phyloP scores from a whole-genome alignment of 768 basidiomycete genomes.

The Mycena albidolilacea region DNA sequence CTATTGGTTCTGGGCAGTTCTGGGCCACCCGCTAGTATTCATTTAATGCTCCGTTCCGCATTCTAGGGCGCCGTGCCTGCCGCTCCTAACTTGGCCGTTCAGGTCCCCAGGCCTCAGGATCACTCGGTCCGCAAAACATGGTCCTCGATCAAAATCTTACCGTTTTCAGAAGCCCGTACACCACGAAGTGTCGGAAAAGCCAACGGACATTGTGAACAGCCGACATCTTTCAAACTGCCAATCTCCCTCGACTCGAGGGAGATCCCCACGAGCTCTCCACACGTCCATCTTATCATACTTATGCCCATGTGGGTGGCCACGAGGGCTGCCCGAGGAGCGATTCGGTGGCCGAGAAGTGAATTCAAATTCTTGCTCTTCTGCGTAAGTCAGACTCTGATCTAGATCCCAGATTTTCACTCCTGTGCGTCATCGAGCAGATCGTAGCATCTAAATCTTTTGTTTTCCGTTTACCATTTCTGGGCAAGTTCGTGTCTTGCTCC shows the following conservation, averaged over 20 bases:
- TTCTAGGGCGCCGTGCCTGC: background rate
- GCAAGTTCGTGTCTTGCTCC: background rate
- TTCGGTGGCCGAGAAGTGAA: background rate
- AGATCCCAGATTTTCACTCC: background rate
- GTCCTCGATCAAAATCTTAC: slow-evolving; percentile 30
- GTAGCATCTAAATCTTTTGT: background rate
- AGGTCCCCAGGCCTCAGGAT: background rate
- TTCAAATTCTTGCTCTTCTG: background rate
- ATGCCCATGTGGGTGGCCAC: slow-evolving; percentile 7
- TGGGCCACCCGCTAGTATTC: background rate
- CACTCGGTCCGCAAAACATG: slow-evolving; percentile 24
- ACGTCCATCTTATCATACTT: background rate
- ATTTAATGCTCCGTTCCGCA: background rate
- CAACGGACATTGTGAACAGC: slow-evolving; percentile 2
- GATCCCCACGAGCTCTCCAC: slow-evolving; percentile 18
- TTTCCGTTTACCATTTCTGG: background rate
- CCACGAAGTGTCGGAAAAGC: slow-evolving; percentile 21
- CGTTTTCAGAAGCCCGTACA: background rate
- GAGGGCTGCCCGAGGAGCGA: background rate
- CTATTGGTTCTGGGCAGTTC: too few species aligned
- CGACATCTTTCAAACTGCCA: slow-evolving; percentile 1
- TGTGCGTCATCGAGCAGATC: background rate
- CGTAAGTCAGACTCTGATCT: too few species aligned
- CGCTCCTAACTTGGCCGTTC: background rate
- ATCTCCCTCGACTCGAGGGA: background rate